phyloP scores from a whole-genome alignment of 208 protist genomes.

The Leishmania guyanensis region DNA sequence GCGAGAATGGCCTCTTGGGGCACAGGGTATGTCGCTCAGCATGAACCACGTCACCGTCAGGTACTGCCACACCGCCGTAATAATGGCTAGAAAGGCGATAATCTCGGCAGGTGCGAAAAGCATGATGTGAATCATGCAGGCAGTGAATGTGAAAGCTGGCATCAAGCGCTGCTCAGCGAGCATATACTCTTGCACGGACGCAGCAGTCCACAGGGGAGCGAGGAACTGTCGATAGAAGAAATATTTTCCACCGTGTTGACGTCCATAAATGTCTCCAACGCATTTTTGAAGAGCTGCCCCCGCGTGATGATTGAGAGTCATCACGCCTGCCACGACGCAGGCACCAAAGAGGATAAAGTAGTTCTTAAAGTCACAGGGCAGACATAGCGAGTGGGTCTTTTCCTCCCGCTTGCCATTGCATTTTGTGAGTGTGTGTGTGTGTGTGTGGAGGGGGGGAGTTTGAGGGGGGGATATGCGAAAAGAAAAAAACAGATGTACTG shows the following conservation, averaged over 20 bases:
- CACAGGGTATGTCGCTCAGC: slow-evolving; percentile 75
- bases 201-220: slow-evolving; percentile 69
- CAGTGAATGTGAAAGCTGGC: slow-evolving; percentile 57
- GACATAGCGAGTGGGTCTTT: slow-evolving; percentile 34
- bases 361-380: slow-evolving; percentile 56
- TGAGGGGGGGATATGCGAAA: too few relatives aligned
- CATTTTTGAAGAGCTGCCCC: slow-evolving; percentile 54
- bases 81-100: slow-evolving; percentile 47
- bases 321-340: slow-evolving; percentile 42
- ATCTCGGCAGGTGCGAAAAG: slow-evolving; percentile 49
- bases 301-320: slow-evolving; percentile 65
- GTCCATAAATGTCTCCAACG: slow-evolving; percentile 58
- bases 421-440: background rate
- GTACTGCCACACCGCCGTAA: slow-evolving; percentile 67
- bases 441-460: too few relatives aligned
- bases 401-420: slow-evolving; percentile 18
- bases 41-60: slow-evolving; percentile 76
- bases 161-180: slow-evolving; percentile 52
- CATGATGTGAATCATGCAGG: slow-evolving; percentile 60
- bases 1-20: slow-evolving; percentile 43
- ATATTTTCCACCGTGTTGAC: slow-evolving; percentile 66
- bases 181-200: slow-evolving; percentile 69
- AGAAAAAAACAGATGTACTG: slow-evolving; percentile 20
- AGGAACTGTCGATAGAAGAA: slow-evolving; percentile 54
- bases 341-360: slow-evolving; percentile 58